These are phyloP conservation scores for Globisporangium spiculum DNA, from an alignment of 352 stramenopile genomes.

Conservation along the genomic window DNA sequence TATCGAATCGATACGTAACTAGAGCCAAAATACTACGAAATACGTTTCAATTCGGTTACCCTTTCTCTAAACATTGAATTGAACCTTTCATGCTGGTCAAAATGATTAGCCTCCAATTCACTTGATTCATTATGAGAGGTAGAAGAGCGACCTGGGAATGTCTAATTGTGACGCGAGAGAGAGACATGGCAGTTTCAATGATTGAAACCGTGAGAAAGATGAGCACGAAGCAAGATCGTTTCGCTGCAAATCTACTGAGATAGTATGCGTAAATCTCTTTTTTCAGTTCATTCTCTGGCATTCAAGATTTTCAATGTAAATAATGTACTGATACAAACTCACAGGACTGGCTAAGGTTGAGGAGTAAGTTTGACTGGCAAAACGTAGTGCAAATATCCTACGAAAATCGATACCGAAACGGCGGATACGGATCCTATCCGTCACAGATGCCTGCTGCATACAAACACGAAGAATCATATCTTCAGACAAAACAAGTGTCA, in stretches of 20 bases:
- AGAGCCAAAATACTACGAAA: too few species aligned
- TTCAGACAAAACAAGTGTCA: background rate
- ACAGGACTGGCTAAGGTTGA: background rate
- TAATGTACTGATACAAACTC: background rate
- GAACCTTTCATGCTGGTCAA: too few species aligned
- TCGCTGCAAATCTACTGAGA: background rate
- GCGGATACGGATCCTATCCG: background rate
- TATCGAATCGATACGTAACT: too few species aligned
- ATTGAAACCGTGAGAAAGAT: background rate
- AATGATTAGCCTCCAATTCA: too few species aligned
- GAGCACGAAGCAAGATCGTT: background rate
- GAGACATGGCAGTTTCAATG: conserved; percentile 6
- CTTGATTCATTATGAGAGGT: too few species aligned
- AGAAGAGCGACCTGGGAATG: too few species aligned
- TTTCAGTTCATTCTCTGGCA: background rate
- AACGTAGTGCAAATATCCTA: background rate
- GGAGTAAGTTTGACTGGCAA: background rate
- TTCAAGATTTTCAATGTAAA: too few species aligned
- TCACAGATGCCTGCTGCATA: background rate
- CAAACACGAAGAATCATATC: background rate
- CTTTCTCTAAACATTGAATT: too few species aligned
- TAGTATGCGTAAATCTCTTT: background rate
- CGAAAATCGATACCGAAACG: conserved; percentile 3
- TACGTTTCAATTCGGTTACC: too few species aligned
- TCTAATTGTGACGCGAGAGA: conserved; percentile 7